A percentile compares a stretch with the other conserved stretches of the same genome.
phyloP scores from a whole-genome alignment of 345 rosid genomes.

The Mallotus nudiflorus region DNA sequence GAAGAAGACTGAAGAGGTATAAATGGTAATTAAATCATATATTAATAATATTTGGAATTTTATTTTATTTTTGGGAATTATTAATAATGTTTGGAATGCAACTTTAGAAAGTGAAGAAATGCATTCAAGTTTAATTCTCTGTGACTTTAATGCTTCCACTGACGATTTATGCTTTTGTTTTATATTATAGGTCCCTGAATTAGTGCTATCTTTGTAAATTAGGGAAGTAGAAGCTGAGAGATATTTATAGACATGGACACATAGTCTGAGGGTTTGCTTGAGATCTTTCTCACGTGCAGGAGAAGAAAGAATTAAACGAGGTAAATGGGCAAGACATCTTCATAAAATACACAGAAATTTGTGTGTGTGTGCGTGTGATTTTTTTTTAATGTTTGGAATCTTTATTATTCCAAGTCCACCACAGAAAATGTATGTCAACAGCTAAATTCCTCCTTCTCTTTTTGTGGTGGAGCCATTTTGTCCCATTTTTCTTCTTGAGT shows the following conservation, averaged over 20 bases:
- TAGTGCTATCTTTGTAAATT: neutral
- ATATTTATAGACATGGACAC: neutral
- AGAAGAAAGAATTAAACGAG: neutral
- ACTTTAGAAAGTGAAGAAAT: too few species aligned
- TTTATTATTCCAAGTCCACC: slow-evolving; percentile 28
- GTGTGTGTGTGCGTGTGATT: neutral
- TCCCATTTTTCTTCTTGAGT: neutral
- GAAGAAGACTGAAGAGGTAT: too few species aligned
- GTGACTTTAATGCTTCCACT: too few species aligned
- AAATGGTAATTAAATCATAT: too few species aligned
- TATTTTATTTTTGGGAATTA: too few species aligned
- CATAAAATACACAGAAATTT: neutral
- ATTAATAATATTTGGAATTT: too few species aligned
- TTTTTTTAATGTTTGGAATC: slow-evolving; percentile 15
- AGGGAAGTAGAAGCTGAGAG: neutral
- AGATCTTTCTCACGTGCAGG: neutral
- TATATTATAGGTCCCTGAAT: too few species aligned
- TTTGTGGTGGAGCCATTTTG: neutral
- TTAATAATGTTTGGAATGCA: too few species aligned
- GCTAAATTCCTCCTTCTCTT: neutral
- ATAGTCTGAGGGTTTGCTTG: neutral
- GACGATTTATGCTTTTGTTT: too few species aligned
- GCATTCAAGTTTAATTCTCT: too few species aligned
- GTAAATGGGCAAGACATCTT: slow-evolving; percentile 15
- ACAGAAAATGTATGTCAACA: neutral